Evolutionary conservation across 2,329 filamentous ascomycete species (phyloP).

Genomic region (Immersiporthe knoxdaviesiana): DNA sequence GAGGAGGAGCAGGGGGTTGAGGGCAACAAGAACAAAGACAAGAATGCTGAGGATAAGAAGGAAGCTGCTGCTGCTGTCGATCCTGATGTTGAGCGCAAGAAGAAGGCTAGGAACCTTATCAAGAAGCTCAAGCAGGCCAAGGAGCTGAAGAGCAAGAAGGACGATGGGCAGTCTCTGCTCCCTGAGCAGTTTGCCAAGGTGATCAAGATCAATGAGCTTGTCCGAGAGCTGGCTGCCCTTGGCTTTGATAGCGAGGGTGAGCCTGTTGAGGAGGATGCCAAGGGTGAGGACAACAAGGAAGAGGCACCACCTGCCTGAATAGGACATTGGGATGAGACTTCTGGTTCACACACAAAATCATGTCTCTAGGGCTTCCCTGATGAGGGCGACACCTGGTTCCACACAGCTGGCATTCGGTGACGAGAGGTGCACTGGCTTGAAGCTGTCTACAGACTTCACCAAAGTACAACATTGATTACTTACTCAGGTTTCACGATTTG

Average conservation of each 20-base stretch:
- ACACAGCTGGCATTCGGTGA: not conserved
- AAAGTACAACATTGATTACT: not conserved
- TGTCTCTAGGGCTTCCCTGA: not conserved
- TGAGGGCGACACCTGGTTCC: not conserved
- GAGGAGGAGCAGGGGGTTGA: constrained; percentile 56
- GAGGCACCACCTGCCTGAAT: constrained; percentile 27
- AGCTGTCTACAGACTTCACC: not conserved
- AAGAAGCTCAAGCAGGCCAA: constrained; percentile 96
- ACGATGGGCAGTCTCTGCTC: constrained; percentile 78
- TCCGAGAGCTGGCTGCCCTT: constrained; percentile 82
- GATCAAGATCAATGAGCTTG: constrained; percentile 92
- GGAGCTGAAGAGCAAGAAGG: constrained; percentile 89
- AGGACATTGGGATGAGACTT: not conserved
- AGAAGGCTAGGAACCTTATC: constrained; percentile 86
- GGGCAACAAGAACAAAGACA: constrained; percentile 35
- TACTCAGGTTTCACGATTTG: not conserved
- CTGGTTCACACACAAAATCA: not conserved
- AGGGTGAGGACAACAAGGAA: constrained; percentile 24
- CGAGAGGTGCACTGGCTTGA: not conserved
- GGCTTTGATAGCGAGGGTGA: constrained; percentile 84
- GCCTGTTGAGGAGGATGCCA: constrained; percentile 52
- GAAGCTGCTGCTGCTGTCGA: constrained; percentile 48
- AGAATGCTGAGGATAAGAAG: constrained; percentile 27
- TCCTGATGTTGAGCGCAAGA: constrained; percentile 79
- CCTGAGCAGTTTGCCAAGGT: constrained; percentile 98